A percentile compares a stretch with the other conserved stretches of the same genome.
These are phyloP conservation scores for Metschnikowia chrysomelidarum DNA, from an alignment of 805 yeast genomes.

Conservation along the genomic window DNA sequence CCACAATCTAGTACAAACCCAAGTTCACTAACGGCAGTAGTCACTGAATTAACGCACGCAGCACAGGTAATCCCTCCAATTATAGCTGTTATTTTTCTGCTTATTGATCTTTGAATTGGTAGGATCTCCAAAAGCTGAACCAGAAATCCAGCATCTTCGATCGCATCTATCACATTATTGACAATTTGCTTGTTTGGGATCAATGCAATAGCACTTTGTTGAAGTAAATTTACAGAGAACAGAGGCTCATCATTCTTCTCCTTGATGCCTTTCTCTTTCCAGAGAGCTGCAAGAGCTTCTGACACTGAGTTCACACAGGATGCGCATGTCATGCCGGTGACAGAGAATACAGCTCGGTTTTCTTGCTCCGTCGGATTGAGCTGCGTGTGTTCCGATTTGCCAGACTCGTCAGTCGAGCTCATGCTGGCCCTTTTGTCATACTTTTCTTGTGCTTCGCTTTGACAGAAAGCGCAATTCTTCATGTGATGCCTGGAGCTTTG, in stretches of 20 bases:
- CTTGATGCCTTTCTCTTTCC: constrained; percentile 10
- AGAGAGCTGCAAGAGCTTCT: constrained; percentile 27
- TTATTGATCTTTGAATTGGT: constrained; percentile 51
- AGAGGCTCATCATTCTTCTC: constrained; percentile 23
- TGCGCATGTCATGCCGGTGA: constrained; percentile 47
- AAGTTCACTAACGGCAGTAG: constrained; percentile 43
- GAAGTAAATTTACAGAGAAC: constrained; percentile 50
- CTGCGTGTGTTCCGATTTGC: constrained; percentile 3
- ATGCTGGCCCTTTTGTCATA: neutral
- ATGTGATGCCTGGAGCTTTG: constrained; percentile 32
- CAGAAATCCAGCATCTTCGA: constrained; percentile 38
- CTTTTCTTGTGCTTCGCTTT: constrained; percentile 19
- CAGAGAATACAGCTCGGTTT: constrained; percentile 49
- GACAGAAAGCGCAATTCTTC: constrained; percentile 43
- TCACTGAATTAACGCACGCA: constrained; percentile 61
- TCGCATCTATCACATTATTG: constrained; percentile 27
- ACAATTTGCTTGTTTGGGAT: constrained; percentile 50
- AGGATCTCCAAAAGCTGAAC: constrained; percentile 56
- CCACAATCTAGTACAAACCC: constrained; percentile 54
- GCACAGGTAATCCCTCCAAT: constrained; percentile 78
- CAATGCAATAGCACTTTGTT: constrained; percentile 52
- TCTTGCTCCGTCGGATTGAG: constrained; percentile 18
- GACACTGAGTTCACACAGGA: constrained; percentile 33
- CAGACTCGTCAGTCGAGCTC: constrained; percentile 1
- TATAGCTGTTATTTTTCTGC: constrained; percentile 53